Conservation (phyloP, 75 land plant species). For the Larix kaempferi region DNA sequence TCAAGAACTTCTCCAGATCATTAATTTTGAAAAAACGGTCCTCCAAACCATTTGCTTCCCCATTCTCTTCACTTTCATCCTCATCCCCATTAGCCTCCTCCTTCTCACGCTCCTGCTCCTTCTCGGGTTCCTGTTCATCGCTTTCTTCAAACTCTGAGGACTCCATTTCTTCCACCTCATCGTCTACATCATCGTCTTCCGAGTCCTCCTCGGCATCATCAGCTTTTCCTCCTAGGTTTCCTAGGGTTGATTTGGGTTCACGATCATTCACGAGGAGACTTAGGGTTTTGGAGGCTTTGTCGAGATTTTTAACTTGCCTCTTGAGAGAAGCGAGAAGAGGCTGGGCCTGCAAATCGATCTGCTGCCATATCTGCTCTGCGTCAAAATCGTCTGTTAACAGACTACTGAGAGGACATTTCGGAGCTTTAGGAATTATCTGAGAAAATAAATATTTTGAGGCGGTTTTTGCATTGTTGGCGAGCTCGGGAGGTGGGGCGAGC, state of each 20-base stretch:
- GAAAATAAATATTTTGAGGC: constrained; percentile 61
- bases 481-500: constrained; percentile 54
- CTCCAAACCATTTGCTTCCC: constrained; percentile 38
- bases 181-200: constrained; percentile 10
- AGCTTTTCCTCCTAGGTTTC: background rate
- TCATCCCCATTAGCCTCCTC: constrained; percentile 25
- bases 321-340: constrained; percentile 43
- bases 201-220: constrained; percentile 1
- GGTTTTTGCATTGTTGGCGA: constrained; percentile 34
- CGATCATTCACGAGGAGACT: constrained; percentile 17
- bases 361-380: constrained; percentile 99
- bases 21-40: constrained; percentile 70
- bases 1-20: constrained; percentile 74
- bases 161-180: constrained; percentile 1
- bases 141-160: constrained; percentile 14
- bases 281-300: constrained; percentile 25
- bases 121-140: constrained; percentile 37
- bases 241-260: background rate
- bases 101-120: constrained; percentile 31
- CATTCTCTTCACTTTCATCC: constrained; percentile 21
- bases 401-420: constrained; percentile 47
- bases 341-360: constrained; percentile 74
- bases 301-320: constrained; percentile 37
- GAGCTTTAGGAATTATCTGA: constrained; percentile 22
- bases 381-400: constrained; percentile 70